Conservation (phyloP, 2,329 filamentous ascomycete genomes). For the Fusarium graminum region DNA sequence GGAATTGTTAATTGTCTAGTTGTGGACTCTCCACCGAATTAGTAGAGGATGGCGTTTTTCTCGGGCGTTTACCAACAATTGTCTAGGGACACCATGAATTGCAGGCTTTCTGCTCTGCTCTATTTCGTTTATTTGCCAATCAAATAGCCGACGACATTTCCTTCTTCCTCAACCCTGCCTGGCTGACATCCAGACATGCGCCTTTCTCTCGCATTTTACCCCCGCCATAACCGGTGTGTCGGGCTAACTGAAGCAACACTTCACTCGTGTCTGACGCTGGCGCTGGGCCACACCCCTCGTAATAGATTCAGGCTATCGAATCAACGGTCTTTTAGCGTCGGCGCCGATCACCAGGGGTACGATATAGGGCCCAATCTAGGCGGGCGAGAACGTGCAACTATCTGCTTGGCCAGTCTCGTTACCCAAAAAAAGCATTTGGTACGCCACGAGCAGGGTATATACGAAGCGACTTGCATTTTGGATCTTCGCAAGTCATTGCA, state of each 20-base stretch:
- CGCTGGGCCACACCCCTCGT: conserved; percentile 4
- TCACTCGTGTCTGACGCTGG: not conserved
- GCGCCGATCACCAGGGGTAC: conserved; percentile 23
- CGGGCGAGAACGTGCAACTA: conserved; percentile 31
- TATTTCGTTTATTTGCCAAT: too few species aligned
- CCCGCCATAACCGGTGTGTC: conserved; percentile 16
- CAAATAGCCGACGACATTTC: not conserved
- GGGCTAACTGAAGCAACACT: conserved; percentile 2
- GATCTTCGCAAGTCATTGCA: conserved; percentile 26
- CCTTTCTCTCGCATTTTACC: not conserved
- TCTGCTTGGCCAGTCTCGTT: conserved; percentile 28
- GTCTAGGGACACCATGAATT: too few species aligned
- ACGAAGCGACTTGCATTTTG: conserved; percentile 32
- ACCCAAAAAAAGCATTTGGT: conserved; percentile 30
- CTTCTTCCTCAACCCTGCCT: not conserved
- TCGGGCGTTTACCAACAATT: too few species aligned
- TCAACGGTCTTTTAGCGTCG: conserved; percentile 24
- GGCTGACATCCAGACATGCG: not conserved
- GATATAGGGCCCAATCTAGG: conserved; percentile 1
- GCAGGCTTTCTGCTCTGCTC: too few species aligned
- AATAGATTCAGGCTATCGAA: conserved; percentile 20
- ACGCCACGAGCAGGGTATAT: conserved; percentile 34
- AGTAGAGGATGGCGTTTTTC: conserved; percentile 3
- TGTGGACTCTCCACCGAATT: conserved; percentile 8
- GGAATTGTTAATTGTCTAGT: conserved; percentile 1